phyloP scores from a whole-genome alignment of 371 early-diverging fungal species.

The Syncephalastrum contaminatum region DNA sequence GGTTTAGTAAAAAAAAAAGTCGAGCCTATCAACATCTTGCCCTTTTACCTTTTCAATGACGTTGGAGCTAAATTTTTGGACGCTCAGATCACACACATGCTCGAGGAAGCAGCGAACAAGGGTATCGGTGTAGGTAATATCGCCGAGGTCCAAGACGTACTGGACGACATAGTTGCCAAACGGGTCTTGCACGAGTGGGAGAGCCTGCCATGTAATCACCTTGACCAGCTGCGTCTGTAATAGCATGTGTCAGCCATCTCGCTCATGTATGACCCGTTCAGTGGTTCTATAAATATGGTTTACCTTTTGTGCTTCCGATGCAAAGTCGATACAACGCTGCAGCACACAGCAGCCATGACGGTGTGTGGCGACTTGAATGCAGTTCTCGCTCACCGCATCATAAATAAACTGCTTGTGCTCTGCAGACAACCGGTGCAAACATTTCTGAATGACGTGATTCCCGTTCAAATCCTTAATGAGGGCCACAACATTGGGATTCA shows the following conservation, averaged over 20 bases:
- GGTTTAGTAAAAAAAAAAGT: conserved; percentile 4
- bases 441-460: conserved; percentile 98
- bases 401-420: conserved; percentile 88
- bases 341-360: conserved; percentile 98
- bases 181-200: conserved; percentile 87
- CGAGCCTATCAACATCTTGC: conserved; percentile 5
- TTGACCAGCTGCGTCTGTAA: conserved; percentile 63
- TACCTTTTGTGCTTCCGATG: conserved; percentile 65
- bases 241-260: conserved; percentile 2
- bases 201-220: conserved; percentile 74
- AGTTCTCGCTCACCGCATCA: conserved; percentile 83
- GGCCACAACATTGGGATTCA: conserved; percentile 77
- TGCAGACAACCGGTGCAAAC: conserved; percentile 72
- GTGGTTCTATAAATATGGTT: not conserved
- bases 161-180: conserved; percentile 99
- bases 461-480: conserved; percentile 96
- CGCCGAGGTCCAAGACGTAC: conserved; percentile 86
- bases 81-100: conserved; percentile 73
- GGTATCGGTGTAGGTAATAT: conserved; percentile 63
- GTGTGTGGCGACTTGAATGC: conserved; percentile 89
- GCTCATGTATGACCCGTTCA: not conserved
- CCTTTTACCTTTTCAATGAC: conserved; percentile 83
- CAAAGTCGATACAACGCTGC: conserved; percentile 94
- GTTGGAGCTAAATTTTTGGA: conserved; percentile 92
- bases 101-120: conserved; percentile 77